Conservation (phyloP, 225 moss, liverwort and hornwort species). For the Asterella californica region DNA sequence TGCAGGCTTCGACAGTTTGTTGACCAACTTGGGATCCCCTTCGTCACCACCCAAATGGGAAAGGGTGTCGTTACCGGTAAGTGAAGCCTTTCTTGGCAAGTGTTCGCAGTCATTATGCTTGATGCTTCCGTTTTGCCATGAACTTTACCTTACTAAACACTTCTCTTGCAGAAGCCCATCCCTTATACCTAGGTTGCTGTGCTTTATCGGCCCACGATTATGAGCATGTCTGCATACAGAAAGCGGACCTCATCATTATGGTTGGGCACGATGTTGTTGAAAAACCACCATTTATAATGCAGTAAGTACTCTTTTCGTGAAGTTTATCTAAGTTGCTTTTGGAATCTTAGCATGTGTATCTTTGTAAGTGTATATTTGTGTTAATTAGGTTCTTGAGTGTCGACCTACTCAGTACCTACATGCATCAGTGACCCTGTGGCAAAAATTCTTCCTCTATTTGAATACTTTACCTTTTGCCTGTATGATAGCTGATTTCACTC, state of each 20-base stretch:
- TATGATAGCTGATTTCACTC: no score
- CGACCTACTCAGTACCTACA: no score
- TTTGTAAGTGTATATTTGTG: no score
- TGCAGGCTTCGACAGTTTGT: constrained; percentile 77
- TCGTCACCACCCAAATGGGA: constrained; percentile 93
- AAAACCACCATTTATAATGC: constrained; percentile 90
- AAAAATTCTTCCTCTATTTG: no score
- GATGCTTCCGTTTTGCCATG: background rate
- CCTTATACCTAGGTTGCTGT: constrained; percentile 79
- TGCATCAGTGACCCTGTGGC: no score
- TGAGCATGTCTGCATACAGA: constrained; percentile 81
- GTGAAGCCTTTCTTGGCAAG: background rate
- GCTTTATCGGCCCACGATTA: constrained; percentile 83
- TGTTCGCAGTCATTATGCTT: background rate
- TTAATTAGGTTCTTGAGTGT: no score
- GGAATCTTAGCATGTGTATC: no score
- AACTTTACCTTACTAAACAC: background rate
- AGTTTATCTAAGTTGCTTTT: no score
- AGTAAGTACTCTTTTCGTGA: constrained; percentile 37
- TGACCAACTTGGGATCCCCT: constrained; percentile 69
- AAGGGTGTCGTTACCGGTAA: constrained; percentile 85
- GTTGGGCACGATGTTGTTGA: constrained; percentile 93
- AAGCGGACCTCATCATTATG: constrained; percentile 88
- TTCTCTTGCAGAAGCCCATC: constrained; percentile 67
- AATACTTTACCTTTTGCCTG: no score